These are phyloP conservation scores for Fusarium buxicola DNA, from an alignment of 2,329 filamentous ascomycete genomes.

Conservation along the genomic window DNA sequence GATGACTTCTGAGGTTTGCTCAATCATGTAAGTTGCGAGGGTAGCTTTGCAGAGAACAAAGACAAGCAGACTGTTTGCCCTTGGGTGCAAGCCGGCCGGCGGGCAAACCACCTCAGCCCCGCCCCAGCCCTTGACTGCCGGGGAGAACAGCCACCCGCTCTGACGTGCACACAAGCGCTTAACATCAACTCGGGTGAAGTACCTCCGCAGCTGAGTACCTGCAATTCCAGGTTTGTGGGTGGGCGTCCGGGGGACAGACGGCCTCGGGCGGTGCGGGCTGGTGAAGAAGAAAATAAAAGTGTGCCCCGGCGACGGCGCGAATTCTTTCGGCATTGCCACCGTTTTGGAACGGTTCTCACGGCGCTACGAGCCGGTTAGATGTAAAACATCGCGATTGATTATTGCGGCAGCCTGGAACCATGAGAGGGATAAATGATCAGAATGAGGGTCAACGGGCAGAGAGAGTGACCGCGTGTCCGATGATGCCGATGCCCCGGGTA, in stretches of 20 bases:
- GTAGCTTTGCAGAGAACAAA: neutral
- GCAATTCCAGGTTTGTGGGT: constrained; percentile 17
- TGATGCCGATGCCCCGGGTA: constrained; percentile 31
- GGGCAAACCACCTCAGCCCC: neutral
- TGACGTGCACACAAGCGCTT: neutral
- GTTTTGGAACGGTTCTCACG: constrained; percentile 15
- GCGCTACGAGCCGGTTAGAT: neutral
- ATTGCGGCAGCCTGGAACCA: neutral
- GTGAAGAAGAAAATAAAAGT: constrained; percentile 10
- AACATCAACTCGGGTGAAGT: neutral
- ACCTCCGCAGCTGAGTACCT: constrained; percentile 12
- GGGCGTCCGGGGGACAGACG: constrained; percentile 23
- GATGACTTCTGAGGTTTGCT: neutral
- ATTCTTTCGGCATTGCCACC: constrained; percentile 22
- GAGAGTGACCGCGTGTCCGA: constrained; percentile 15
- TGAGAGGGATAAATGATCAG: neutral
- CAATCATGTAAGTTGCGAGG: neutral
- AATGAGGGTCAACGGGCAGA: neutral
- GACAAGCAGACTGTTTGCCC: neutral
- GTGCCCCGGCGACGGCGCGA: constrained; percentile 19
- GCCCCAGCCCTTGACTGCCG: constrained; percentile 2
- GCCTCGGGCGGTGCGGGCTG: constrained; percentile 28
- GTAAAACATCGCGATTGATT: neutral
- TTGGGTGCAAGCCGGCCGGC: neutral
- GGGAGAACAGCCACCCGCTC: constrained; percentile 1